Base-by-base conservation (phyloP, 768 basidiomycete species). In the Tylopilus balloui region DNA sequence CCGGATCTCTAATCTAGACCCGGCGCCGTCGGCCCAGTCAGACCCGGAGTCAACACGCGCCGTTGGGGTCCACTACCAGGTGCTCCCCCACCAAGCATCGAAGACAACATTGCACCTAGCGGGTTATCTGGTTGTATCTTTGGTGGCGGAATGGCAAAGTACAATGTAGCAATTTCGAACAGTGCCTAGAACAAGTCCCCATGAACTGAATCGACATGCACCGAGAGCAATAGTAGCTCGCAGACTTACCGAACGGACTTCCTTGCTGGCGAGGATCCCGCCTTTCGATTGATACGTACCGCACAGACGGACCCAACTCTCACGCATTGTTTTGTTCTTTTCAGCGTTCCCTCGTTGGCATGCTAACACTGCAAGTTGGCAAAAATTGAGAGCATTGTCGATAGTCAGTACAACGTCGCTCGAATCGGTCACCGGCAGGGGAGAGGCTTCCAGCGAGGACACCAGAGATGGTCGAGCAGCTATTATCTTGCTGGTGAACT, bases 61-160 rank as follows among this genome's bases (percentile, higher is more conserved):
- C 66, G 61, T 39, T 57, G 57, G n/a, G 67, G 56, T 1, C 25
- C 53, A 17, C 64, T 44, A 7, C 63, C 63, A 27, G 73, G 65
- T 10, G 73, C 57, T 2, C 78, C 78, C 7, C 90, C 90, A 23
- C 93, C 93, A 50, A 98, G 86, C 64, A 97, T 71, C 5, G 85
- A 84, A 5, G 92, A 89, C 68, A 98, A 71, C 77, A 97, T 87
- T 24, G 93, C 91, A 24, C 85, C 88, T 42, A 97, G 68, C 6
- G 94, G 86, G 63, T 95, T 95, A 7, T 74, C 81, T 11, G 80
- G 77, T 63, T 84, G 79, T 47, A 71, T 67, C 49, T 84, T 75
- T 43, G 91, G 88, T 29, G 83, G 86, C 7, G 90, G 86, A 42
- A 98, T 85, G 8, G 84, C 85, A 69, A 99, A 98, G 69, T 90